Percentiles rank a stretch among this genome's conserved stretches.
Evolutionary conservation across 371 early-diverging fungal genomes (phyloP).

Genomic region (Zychaea mexicana): DNA sequence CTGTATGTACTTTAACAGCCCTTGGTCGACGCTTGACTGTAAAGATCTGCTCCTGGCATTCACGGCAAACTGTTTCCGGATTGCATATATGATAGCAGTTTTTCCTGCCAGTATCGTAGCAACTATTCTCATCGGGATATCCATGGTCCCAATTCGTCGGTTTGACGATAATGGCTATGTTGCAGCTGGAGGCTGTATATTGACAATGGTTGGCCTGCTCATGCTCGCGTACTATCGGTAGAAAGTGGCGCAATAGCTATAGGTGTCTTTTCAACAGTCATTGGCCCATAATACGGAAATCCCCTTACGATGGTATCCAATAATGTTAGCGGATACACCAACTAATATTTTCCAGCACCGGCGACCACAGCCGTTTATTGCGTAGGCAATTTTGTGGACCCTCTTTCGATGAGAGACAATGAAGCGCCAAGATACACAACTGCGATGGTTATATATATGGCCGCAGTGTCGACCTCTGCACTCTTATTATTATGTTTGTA

Average conservation of each 20-base stretch:
- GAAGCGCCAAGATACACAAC: slow-evolving; percentile 14
- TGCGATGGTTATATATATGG: slow-evolving; percentile 19
- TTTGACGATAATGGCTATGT: slow-evolving; percentile 7
- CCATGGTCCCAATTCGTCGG: no score
- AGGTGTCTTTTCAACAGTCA: background rate
- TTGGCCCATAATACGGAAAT: background rate
- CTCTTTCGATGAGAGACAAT: slow-evolving; percentile 14
- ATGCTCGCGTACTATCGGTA: background rate
- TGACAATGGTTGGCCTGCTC: slow-evolving; percentile 3
- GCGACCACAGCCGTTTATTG: slow-evolving; percentile 25
- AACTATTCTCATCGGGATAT: no score
- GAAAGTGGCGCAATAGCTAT: background rate
- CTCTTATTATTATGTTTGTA: slow-evolving; percentile 11
- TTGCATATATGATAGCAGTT: no score
- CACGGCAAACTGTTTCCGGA: no score
- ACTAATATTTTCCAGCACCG: no score
- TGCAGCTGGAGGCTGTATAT: background rate
- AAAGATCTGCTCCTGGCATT: no score
- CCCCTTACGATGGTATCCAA: background rate
- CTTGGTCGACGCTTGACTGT: no score
- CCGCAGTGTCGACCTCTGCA: slow-evolving; percentile 1
- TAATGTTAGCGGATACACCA: slow-evolving; percentile 33
- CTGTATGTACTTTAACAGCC: no score
- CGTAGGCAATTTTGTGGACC: slow-evolving; percentile 13
- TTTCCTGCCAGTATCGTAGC: no score